A percentile compares a stretch with the other conserved stretches of the same genome.
phyloP scores from a whole-genome alignment of 2,329 filamentous ascomycete genomes.

The Stagonosporopsis rhizophila region DNA sequence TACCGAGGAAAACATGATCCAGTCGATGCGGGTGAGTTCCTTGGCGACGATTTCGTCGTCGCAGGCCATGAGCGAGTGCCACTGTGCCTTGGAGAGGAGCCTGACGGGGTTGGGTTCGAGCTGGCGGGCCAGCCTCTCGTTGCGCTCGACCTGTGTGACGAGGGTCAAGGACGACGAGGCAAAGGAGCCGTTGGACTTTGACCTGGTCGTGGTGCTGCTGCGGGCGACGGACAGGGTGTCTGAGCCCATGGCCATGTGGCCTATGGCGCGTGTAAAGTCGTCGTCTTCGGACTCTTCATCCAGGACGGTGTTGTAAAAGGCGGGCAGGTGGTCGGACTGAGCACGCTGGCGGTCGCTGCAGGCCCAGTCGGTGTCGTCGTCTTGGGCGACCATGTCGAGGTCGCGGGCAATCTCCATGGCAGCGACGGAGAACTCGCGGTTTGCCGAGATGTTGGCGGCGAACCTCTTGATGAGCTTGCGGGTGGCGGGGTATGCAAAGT shows the following conservation, averaged over 20 bases:
- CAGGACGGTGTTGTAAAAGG: constrained; percentile 52
- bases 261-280: constrained; percentile 41
- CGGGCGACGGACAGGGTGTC: constrained; percentile 41
- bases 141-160: constrained; percentile 75
- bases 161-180: constrained; percentile 55
- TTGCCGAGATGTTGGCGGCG: constrained; percentile 73
- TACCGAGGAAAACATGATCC: constrained; percentile 97
- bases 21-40: constrained; percentile 94
- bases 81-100: constrained; percentile 82
- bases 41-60: constrained; percentile 85
- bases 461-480: constrained; percentile 77
- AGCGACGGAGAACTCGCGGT: constrained; percentile 82
- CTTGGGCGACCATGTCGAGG: constrained; percentile 77
- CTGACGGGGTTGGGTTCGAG: constrained; percentile 74
- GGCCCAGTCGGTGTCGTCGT: constrained; percentile 95
- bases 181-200: constrained; percentile 34
- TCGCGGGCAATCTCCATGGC: constrained; percentile 85
- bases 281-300: constrained; percentile 49
- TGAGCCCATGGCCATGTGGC: constrained; percentile 39
- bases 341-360: constrained; percentile 72
- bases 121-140: constrained; percentile 76
- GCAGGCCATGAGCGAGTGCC: constrained; percentile 88
- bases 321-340: constrained; percentile 51
- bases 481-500: constrained; percentile 83
- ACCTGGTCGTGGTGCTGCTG: constrained; percentile 36